Evolutionary conservation across 768 basidiomycete genomes (phyloP).

Genomic region (Pisolithus microcarpus): DNA sequence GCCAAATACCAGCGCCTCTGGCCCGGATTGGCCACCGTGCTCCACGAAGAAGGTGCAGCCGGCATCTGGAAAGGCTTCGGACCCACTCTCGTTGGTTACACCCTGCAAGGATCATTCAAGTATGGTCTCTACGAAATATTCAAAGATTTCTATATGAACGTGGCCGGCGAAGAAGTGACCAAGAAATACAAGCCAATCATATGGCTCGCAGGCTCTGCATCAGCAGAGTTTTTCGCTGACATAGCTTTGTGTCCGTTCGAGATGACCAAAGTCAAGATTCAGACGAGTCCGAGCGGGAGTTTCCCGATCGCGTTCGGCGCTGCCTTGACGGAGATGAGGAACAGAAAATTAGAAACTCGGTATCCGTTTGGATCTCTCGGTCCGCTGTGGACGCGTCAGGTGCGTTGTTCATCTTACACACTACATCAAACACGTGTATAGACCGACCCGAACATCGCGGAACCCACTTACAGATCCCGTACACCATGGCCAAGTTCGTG

Average conservation of each 20-base stretch:
- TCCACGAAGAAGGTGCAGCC: conserved; percentile 72
- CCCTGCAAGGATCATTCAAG: conserved; percentile 96
- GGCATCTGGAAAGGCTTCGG: conserved; percentile 95
- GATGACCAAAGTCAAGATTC: conserved; percentile 90
- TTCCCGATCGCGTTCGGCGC: conserved; percentile 73
- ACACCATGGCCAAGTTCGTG: conserved; percentile 99
- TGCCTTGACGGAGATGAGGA: conserved; percentile 63
- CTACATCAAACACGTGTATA: neutral
- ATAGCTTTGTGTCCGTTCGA: conserved; percentile 93
- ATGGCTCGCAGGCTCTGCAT: conserved; percentile 91
- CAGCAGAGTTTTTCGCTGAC: conserved; percentile 93
- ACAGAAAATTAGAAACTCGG: conserved; percentile 60
- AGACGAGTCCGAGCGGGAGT: conserved; percentile 65
- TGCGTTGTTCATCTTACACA: conserved; percentile 21
- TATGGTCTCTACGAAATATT: conserved; percentile 96
- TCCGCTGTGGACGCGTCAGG: conserved; percentile 85
- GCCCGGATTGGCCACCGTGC: conserved; percentile 53
- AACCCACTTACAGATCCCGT: conserved; percentile 61
- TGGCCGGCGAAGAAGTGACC: conserved; percentile 76
- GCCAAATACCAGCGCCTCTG: conserved; percentile 64
- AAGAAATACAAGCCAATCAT: conserved; percentile 81
- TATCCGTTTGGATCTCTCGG: conserved; percentile 82
- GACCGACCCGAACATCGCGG: neutral
- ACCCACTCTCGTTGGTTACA: conserved; percentile 90
- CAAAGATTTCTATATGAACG: conserved; percentile 89